Base-by-base conservation (phyloP, 176 grass and related monocot species). In the Aegilops sharonensis region DNA sequence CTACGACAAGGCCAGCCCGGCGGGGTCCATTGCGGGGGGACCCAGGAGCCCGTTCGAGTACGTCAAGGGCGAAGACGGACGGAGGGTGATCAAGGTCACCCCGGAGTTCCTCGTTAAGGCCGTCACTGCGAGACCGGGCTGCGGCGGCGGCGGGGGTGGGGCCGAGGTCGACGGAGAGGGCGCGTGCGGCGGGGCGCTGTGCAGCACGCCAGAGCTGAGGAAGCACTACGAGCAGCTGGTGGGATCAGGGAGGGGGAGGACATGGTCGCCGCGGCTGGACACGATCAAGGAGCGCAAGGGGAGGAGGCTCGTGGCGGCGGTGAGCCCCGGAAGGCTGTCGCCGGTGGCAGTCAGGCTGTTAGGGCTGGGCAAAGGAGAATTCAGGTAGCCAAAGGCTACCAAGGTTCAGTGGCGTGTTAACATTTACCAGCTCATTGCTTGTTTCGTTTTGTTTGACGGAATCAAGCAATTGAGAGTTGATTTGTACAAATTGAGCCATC, bases 171-270 rank as follows among this genome's bases (percentile, higher is more conserved):
- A 20, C 8, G 67, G 23, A 13, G 69, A 72, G 0, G 62, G 60
- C 9, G 78, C 78, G 4, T 68, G 84, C 66, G 66, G 14, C 13
- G 76, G 56, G 15, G 34, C 21, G 82, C 75, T 98, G 59, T 98
- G 95, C 50, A 98, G 95, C 87, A 98, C 95, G 65, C 93, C 95
- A 20, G 95, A 98, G 91, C 72, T 98, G 85, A 83, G 90, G 89
- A 98, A 98, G 93, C 95, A 98, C 85, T 98, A 98, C 83, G 93
- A 90, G 30, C 95, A 93, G 93, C 86, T 98, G 48, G 95, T 98
- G 27, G 89, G 95, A 21, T 25, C 89, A 11, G 85, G 43, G 1
- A 93, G 89, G 84, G 71, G 85, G 1, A 83, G 81, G 43, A 34
- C 95, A 35, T 98, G 93, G 93, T 98, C 95, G 20, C 93, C 95